Percentiles rank a stretch among this genome's conserved stretches.
Conservation (phyloP, 495 filamentous ascomycete species). For the Penicillium macrosclerotiorum region DNA sequence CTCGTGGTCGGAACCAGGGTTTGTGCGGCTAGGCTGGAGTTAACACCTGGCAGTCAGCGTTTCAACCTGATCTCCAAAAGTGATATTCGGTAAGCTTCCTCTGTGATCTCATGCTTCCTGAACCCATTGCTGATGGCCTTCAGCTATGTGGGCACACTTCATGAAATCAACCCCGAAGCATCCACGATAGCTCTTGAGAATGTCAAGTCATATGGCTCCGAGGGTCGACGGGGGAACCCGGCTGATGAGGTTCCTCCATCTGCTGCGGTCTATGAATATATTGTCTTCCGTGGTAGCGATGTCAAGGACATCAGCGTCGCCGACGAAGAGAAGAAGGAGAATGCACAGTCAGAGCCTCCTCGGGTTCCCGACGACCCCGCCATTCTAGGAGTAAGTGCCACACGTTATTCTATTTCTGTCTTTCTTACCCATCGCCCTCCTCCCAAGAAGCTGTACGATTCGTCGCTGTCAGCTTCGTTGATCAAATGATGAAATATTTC, state of each 20-base stretch:
- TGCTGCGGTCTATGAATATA: constrained; percentile 92
- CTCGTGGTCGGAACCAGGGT: constrained; percentile 33
- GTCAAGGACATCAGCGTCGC: constrained; percentile 97
- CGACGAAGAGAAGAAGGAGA: constrained; percentile 69
- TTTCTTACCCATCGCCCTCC: constrained; percentile 11
- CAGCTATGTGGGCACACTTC: constrained; percentile 92
- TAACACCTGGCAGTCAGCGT: constrained; percentile 50
- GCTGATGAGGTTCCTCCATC: constrained; percentile 79
- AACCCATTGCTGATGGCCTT: constrained; percentile 21
- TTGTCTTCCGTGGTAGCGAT: constrained; percentile 97
- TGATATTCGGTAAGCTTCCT: constrained; percentile 76
- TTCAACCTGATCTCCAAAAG: constrained; percentile 86
- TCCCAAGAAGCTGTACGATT: too few species aligned
- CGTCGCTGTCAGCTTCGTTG: constrained; percentile 20
- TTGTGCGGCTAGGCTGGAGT: constrained; percentile 42
- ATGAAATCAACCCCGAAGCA: constrained; percentile 96
- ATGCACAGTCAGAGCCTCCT: constrained; percentile 60
- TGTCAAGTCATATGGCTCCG: constrained; percentile 89
- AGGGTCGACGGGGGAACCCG: constrained; percentile 76
- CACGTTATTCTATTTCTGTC: constrained; percentile 3
- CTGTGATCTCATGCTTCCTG: background rate
- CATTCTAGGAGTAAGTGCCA: constrained; percentile 86
- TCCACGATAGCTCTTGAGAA: constrained; percentile 95
- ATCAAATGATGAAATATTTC: constrained; percentile 63
- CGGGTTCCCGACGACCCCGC: constrained; percentile 92